Percentiles rank a stretch among this genome's conserved stretches.
These are phyloP conservation scores for Thuidium tamariscinum DNA, from an alignment of 225 moss, liverwort and hornwort species.

Conservation along the genomic window DNA sequence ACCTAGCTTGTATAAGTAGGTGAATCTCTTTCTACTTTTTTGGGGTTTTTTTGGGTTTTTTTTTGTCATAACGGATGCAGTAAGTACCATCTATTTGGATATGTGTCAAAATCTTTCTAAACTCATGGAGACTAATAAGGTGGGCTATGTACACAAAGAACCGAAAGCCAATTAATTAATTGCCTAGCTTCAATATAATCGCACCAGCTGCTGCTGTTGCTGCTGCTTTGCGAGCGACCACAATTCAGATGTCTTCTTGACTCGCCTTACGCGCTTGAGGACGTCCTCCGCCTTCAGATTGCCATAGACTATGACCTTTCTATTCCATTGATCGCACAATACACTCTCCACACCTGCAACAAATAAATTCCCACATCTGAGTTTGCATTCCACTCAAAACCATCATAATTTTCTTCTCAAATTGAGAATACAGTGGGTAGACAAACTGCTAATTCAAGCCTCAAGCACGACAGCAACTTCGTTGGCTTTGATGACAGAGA, in stretches of 20 bases:
- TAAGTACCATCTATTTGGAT: not conserved
- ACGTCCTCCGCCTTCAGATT: conserved; percentile 26
- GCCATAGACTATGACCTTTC: conserved; percentile 36
- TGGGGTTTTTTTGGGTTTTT: not conserved
- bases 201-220: conserved; percentile 5
- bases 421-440: not conserved
- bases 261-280: conserved; percentile 30
- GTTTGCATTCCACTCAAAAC: not conserved
- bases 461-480: not conserved
- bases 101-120: conserved; percentile 30
- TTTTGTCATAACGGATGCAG: not conserved
- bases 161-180: not conserved
- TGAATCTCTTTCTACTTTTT: not conserved
- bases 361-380: not conserved
- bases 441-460: not conserved
- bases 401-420: no score
- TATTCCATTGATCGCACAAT: conserved; percentile 38
- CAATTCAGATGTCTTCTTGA: conserved; percentile 26
- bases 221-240: conserved; percentile 22
- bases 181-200: not conserved
- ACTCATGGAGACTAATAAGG: not conserved
- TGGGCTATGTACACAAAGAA: not conserved
- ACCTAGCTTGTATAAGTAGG: not conserved
- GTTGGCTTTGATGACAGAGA: not conserved
- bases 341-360: conserved; percentile 35